These are phyloP conservation scores for Phyllosticta citribraziliensis DNA, from an alignment of 2,329 filamentous ascomycete genomes.

Conservation along the genomic window DNA sequence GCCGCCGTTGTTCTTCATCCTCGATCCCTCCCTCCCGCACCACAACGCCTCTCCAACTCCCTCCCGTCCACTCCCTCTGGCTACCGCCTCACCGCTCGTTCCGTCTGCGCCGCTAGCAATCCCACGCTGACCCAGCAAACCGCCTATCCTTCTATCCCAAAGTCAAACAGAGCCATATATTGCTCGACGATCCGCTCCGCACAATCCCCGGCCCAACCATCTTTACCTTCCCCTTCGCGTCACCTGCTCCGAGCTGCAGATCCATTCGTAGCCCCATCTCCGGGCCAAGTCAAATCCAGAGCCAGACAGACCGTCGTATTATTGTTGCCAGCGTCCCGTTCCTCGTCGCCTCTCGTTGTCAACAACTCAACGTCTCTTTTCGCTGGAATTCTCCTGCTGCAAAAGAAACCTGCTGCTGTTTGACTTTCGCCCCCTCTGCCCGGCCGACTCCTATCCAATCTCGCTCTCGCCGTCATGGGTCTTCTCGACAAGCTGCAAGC, in stretches of 20 bases:
- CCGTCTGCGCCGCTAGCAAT: background rate
- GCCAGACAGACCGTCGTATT: background rate
- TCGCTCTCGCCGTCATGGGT: conserved; percentile 22
- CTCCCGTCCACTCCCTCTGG: background rate
- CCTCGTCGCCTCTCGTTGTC: background rate
- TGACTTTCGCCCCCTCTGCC: background rate
- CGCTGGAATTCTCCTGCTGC: background rate
- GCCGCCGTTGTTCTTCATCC: no score
- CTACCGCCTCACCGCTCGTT: background rate
- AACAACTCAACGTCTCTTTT: background rate
- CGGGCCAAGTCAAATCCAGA: background rate
- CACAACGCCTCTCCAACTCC: no score
- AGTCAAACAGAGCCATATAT: background rate
- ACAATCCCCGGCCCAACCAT: background rate
- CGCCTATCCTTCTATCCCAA: background rate
- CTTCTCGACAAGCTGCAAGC: conserved; percentile 31
- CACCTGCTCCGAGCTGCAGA: background rate
- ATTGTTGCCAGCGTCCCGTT: background rate
- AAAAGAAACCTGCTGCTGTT: background rate
- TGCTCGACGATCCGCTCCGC: background rate
- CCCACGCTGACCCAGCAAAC: background rate
- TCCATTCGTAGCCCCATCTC: background rate
- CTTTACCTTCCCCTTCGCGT: background rate
- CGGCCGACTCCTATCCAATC: background rate
- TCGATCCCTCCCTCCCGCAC: background rate